Base-by-base conservation (phyloP, 2,329 filamentous ascomycete genomes). In the Stachybotrys echinatus region DNA sequence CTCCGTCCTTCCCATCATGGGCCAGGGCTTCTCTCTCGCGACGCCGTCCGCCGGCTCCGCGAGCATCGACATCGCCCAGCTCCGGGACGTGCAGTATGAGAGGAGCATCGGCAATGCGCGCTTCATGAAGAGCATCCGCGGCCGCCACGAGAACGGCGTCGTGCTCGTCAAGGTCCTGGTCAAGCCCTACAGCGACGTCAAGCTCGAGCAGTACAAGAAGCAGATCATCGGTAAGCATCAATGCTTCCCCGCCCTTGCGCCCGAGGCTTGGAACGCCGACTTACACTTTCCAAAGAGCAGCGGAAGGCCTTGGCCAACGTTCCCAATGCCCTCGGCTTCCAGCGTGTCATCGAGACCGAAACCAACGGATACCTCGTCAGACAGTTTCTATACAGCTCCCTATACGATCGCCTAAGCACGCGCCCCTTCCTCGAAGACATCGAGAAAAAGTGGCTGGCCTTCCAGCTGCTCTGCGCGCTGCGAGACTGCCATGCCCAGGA, bases 381-480 rank as follows among this genome's bases (percentile, higher is more conserved):
- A 48, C 95, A 97, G 69, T 97, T 89, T 65, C 84, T 97, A 53
- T 94, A 97, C 70, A 96, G 88, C 74, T 97, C 94, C 21, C 80
- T 99, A 5, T 99, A 99, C 72, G 94, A 99, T 72, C 88, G 94
- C 48, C 84, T 99, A 69, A 95, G 94, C 69, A 99, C 94, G 8
- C 84, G 95, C 7, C 95, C 94, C 0, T 99, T 99, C 60, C 76
- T 97, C 10, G 95, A 99, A 69, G 89, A 95, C 57, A 94, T 99
- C 56, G 94, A 99, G 69, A 97, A 96, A 78, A 96, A 95, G 73
- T 99, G 94, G 94, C 80, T 99, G 47, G 89, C 92, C 0, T 99
- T 96, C 61, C 94, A 99, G 72, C 80, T 99, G 3, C 79, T 99
- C 12, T 96, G 91, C 67, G 92, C 89, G 3, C 75, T 99, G 51